Base-by-base conservation (phyloP, 2,329 filamentous ascomycete genomes). In the Paracoccidioides lutzii region DNA sequence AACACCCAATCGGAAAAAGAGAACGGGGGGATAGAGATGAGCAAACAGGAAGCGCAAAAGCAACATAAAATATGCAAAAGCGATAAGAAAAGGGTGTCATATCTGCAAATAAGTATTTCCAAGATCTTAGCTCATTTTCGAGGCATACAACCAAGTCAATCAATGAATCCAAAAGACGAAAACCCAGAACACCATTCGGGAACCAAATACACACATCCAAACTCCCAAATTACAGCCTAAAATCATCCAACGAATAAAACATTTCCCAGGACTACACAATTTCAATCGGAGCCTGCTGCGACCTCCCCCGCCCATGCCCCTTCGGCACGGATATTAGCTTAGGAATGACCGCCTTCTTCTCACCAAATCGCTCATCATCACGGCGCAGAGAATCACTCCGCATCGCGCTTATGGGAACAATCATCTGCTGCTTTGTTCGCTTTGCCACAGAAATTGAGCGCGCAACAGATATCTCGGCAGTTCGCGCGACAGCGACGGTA, bases 401-500 rank as follows among this genome's bases (percentile, higher is more conserved):
- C 2, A 63, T 53, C 10, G 38, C 52, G 42, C 64, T 60, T 10
- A 72, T 64, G 0, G 71, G 70, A 5, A 73, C 67, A 5, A 73
- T 59, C n/a, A 70, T 58, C 54, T 72, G 69, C 43, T 63, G 69
- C 43, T 63, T 66, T 35, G 63, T 69, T 7, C 65, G 65, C 37
- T 61, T 63, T 0, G 67, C 67, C 0, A 73, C 65, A 7, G 70
- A 72, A 7, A 74, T 60, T 4, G 71, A 72, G 33, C 70, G 63
- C 3, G 71, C 71, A 40, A 68, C 64, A 3, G 71, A 72, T 37
- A 73, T 63, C 57, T 72, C 67, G 40, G 71, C 62, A 58, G 59
- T 40, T 58, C 57, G 46, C 41, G 55, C 46, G 37, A 38, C 33
- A 14, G 8, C 37, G 37, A 10, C 43, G 55, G 49, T 28, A 40